phyloP scores from a whole-genome alignment of 768 basidiomycete species.

The Fibroporia radiculosa region DNA sequence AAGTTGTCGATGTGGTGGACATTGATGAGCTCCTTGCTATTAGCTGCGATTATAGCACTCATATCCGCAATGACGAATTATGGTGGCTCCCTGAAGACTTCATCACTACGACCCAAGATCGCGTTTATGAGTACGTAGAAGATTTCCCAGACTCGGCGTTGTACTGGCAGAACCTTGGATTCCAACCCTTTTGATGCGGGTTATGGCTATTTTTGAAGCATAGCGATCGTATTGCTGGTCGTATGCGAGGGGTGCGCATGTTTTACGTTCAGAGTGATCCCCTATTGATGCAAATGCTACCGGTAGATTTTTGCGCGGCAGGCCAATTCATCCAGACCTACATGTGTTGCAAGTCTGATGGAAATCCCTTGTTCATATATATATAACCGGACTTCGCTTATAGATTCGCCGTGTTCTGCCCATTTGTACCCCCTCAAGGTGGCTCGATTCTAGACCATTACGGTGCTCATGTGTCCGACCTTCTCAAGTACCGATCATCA shows the following conservation, averaged over 20 bases:
- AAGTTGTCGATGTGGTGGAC: conserved; percentile 32
- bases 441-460: no score
- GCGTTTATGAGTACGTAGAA: conserved; percentile 9
- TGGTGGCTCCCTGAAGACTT: conserved; percentile 12
- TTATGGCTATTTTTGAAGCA: not conserved
- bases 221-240: not conserved
- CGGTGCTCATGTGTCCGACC: no score
- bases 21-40: conserved; percentile 33
- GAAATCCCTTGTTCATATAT: not conserved
- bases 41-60: conserved; percentile 11
- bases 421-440: no score
- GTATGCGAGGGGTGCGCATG: not conserved
- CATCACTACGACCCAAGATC: conserved; percentile 2
- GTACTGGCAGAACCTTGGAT: conserved; percentile 5
- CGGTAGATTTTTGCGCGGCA: not conserved
- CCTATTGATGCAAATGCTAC: not conserved
- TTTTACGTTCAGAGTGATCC: not conserved
- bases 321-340: not conserved
- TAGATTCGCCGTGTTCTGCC: no score
- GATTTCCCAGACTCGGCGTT: conserved; percentile 4
- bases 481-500: no score
- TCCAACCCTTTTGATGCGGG: not conserved
- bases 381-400: no score
- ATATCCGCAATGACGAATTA: conserved; percentile 1
- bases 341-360: not conserved